A percentile compares a stretch with the other conserved stretches of the same genome.
These are phyloP conservation scores for Heliamphora exappendiculata DNA, from an alignment of 148 eudicot species.

Conservation along the genomic window DNA sequence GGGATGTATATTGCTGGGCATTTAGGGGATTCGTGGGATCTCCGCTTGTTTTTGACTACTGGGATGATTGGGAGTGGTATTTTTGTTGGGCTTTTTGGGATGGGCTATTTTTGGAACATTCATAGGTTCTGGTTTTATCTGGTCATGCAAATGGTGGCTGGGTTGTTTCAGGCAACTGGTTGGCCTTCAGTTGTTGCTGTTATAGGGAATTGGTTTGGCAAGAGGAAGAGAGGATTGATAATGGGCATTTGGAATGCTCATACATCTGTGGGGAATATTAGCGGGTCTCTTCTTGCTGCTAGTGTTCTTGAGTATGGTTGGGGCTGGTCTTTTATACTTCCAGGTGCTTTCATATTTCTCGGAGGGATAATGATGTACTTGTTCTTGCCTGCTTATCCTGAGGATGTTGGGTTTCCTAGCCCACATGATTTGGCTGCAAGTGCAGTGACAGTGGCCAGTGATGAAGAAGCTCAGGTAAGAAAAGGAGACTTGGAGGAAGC, in stretches of 20 bases:
- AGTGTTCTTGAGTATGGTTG: conserved; percentile 83
- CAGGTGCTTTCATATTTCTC: conserved; percentile 57
- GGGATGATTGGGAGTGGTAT: conserved; percentile 97
- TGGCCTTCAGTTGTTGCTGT: conserved; percentile 99
- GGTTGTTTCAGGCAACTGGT: conserved; percentile 93
- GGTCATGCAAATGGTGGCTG: conserved; percentile 83
- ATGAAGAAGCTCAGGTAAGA: conserved; percentile 39
- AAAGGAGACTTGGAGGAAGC: conserved; percentile 17
- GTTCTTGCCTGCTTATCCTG: conserved; percentile 89
- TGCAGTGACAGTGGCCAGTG: conserved; percentile 21
- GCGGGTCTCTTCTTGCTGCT: conserved; percentile 86
- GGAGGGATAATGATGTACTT: conserved; percentile 69
- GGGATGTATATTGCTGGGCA: conserved; percentile 97
- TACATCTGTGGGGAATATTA: conserved; percentile 86
- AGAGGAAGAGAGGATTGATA: conserved; percentile 84
- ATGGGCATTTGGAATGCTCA: conserved; percentile 99
- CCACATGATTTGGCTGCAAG: conserved; percentile 27
- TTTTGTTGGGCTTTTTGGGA: conserved; percentile 77
- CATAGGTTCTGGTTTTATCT: conserved; percentile 73
- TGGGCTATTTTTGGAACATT: conserved; percentile 76
- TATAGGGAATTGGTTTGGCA: conserved; percentile 94
- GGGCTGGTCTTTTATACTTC: conserved; percentile 93
- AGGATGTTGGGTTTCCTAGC: conserved; percentile 69
- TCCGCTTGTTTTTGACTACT: conserved; percentile 64
- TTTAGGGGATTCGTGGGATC: conserved; percentile 74